phyloP scores from a whole-genome alignment of 805 yeast genomes.

The Diddensiella transvaalensis region DNA sequence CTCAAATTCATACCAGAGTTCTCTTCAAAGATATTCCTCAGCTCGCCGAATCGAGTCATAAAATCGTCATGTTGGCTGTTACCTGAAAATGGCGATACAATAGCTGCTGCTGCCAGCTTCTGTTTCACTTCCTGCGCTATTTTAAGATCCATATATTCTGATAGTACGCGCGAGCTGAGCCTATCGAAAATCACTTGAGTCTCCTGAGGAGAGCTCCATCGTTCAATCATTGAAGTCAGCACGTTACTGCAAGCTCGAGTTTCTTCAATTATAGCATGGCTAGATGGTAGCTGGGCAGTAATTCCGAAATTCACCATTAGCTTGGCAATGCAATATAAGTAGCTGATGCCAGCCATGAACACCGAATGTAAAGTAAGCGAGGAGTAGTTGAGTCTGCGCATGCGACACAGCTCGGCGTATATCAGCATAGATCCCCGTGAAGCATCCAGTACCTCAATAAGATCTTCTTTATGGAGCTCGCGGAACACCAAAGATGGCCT shows the following conservation, averaged over 20 bases:
- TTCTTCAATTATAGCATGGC: constrained; percentile 4
- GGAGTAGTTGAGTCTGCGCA: constrained; percentile 7
- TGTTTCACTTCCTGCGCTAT: too few species aligned
- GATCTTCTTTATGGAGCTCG: neutral
- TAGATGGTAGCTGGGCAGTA: constrained; percentile 3
- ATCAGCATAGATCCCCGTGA: neutral
- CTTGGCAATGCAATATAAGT: constrained; percentile 2
- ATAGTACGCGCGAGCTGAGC: too few species aligned
- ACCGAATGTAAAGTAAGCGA: constrained; percentile 10
- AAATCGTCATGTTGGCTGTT: too few species aligned
- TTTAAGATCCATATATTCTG: too few species aligned
- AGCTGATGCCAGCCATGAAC: constrained; percentile 11
- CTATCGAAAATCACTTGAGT: too few species aligned
- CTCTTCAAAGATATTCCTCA: too few species aligned
- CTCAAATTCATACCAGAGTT: too few species aligned
- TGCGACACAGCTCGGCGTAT: constrained; percentile 5
- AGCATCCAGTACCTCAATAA: neutral
- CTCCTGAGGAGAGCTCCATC: too few species aligned
- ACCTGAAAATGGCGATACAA: too few species aligned
- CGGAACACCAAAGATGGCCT: constrained; percentile 7
- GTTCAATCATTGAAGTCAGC: constrained; percentile 8
- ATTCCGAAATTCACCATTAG: neutral
- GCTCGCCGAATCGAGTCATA: too few species aligned
- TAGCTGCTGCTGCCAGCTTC: too few species aligned
- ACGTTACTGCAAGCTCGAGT: constrained; percentile 10